Conservation (phyloP, 2,329 filamentous ascomycete species). For the Escovopsis weberi region DNA sequence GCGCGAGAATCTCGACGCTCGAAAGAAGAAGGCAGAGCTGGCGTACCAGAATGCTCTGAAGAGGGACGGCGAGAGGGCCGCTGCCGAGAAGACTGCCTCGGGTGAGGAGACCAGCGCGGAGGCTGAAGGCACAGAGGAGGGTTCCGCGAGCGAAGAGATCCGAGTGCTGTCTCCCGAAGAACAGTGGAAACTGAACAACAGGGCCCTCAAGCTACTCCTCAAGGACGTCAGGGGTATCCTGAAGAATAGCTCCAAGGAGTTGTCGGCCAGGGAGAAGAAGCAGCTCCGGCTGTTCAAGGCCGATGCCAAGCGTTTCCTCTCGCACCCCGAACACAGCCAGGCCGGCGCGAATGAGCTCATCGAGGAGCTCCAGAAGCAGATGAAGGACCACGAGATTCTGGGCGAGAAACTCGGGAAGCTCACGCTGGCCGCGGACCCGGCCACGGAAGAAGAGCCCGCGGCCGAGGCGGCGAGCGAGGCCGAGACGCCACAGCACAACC, state of each 20-base stretch:
- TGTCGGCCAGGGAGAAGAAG: conserved; percentile 61
- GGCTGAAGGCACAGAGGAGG: conserved; percentile 10
- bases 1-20: conserved; percentile 13
- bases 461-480: conserved; percentile 6
- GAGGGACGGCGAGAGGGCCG: conserved; percentile 6
- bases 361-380: conserved; percentile 18
- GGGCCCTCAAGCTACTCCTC: conserved; percentile 15
- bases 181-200: conserved; percentile 12
- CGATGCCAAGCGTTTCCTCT: conserved; percentile 47
- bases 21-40: conserved; percentile 14
- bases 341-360: conserved; percentile 17
- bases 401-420: conserved; percentile 17
- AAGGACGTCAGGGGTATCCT: conserved; percentile 20
- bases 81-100: neutral
- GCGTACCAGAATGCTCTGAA: conserved; percentile 9
- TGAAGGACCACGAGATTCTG: conserved; percentile 18
- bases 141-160: conserved; percentile 7
- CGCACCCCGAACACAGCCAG: conserved; percentile 18
- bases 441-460: conserved; percentile 4
- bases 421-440: conserved; percentile 3
- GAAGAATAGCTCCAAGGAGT: conserved; percentile 29
- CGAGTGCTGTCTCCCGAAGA: conserved; percentile 12
- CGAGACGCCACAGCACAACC: conserved; percentile 11
- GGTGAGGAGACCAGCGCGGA: conserved; percentile 7
- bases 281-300: conserved; percentile 59